A percentile compares a stretch with the other conserved stretches of the same genome.
phyloP scores from a whole-genome alignment of 768 basidiomycete genomes.

The Sporobolomyces roseus region DNA sequence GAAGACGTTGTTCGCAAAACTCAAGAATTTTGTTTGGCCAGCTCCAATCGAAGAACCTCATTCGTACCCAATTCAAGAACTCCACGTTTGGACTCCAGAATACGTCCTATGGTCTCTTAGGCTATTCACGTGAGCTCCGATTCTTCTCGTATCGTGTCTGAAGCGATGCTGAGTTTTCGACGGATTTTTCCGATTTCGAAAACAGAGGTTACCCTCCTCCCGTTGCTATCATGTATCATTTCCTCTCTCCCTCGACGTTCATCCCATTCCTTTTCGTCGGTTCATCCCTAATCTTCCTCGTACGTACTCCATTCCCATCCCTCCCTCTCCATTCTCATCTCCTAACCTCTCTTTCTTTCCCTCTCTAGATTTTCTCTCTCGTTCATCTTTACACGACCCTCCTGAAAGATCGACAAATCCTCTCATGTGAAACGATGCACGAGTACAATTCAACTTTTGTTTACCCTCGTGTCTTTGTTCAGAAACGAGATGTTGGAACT shows the following conservation, averaged over 20 bases:
- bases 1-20: neutral
- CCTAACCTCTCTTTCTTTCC: neutral
- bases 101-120: constrained; percentile 35
- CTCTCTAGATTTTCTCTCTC: constrained; percentile 32
- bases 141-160: neutral
- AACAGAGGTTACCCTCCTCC: constrained; percentile 42
- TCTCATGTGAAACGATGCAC: constrained; percentile 41
- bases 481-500: constrained; percentile 26
- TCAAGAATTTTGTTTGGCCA: neutral
- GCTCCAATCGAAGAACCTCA: neutral
- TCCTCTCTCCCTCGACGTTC: constrained; percentile 32
- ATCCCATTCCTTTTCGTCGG: constrained; percentile 30
- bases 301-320: constrained; percentile 13
- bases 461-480: constrained; percentile 33
- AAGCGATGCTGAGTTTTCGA: neutral
- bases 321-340: neutral
- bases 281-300: constrained; percentile 15
- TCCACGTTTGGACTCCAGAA: constrained; percentile 42
- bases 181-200: neutral
- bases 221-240: constrained; percentile 40
- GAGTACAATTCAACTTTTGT: constrained; percentile 41
- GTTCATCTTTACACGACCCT: constrained; percentile 36
- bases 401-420: constrained; percentile 31
- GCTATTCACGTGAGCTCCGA: constrained; percentile 31
- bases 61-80: constrained; percentile 34